Conservation (phyloP, 2,329 filamentous ascomycete genomes). For the Amphichorda felina region DNA sequence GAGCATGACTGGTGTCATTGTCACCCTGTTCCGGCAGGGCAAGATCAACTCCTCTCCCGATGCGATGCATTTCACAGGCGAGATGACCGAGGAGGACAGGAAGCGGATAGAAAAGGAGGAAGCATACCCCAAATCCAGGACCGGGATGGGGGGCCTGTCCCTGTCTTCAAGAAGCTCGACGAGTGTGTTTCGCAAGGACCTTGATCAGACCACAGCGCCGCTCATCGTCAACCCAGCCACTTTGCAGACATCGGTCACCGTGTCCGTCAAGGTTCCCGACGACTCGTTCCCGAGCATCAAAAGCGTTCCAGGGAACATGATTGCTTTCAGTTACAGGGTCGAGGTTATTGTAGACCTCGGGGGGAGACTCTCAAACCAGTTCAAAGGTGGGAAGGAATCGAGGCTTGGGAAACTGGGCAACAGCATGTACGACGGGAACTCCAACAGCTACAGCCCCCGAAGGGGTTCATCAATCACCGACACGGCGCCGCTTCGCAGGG, state of each 20-base stretch:
- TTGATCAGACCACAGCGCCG: slow-evolving; percentile 79
- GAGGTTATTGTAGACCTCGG: slow-evolving; percentile 90
- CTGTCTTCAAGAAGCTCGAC: slow-evolving; percentile 77
- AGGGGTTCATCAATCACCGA: slow-evolving; percentile 60
- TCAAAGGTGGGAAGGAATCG: slow-evolving; percentile 51
- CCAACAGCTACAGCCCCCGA: slow-evolving; percentile 13
- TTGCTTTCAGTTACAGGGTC: slow-evolving; percentile 87
- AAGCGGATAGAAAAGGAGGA: slow-evolving; percentile 67
- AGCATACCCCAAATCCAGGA: slow-evolving; percentile 76
- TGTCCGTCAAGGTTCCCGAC: slow-evolving; percentile 76
- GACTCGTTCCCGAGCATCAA: slow-evolving; percentile 88
- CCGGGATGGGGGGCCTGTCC: slow-evolving; percentile 75
- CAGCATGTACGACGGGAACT: not conserved
- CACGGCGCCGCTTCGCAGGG: slow-evolving; percentile 72
- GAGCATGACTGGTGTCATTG: slow-evolving; percentile 84
- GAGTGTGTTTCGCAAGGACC: slow-evolving; percentile 90
- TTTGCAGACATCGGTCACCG: slow-evolving; percentile 67
- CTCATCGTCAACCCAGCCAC: slow-evolving; percentile 76
- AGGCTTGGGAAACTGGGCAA: slow-evolving; percentile 19
- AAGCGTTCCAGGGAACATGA: slow-evolving; percentile 83
- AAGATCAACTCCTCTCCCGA: slow-evolving; percentile 69
- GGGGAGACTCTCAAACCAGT: slow-evolving; percentile 66
- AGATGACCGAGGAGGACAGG: slow-evolving; percentile 48
- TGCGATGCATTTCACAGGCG: slow-evolving; percentile 32
- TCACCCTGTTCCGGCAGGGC: slow-evolving; percentile 84